Conservation (phyloP, 768 basidiomycete species). For the Punctularia strigosozonata region DNA sequence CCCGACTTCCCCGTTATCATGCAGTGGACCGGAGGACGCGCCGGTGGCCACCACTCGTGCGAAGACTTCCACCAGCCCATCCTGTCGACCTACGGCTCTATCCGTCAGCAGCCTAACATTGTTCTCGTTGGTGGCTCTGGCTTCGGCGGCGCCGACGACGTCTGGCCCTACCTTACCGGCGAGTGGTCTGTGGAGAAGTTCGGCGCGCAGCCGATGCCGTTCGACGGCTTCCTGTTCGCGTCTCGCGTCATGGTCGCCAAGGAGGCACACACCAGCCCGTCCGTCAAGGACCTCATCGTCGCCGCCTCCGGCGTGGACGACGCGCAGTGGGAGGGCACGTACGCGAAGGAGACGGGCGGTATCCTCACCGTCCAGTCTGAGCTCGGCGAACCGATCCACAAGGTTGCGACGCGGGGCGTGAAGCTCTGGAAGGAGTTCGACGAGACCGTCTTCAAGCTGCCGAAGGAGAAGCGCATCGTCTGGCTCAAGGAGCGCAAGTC, state of each 20-base stretch:
- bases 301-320: slow-evolving; percentile 89
- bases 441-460: slow-evolving; percentile 86
- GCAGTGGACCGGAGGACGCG: slow-evolving; percentile 99
- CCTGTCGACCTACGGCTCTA: slow-evolving; percentile 78
- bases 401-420: slow-evolving; percentile 93
- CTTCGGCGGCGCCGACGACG: slow-evolving; percentile 88
- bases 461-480: slow-evolving; percentile 86
- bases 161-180: slow-evolving; percentile 95
- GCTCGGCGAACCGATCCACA: slow-evolving; percentile 98
- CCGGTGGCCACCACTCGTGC: slow-evolving; percentile 96
- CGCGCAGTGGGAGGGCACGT: slow-evolving; percentile 88
- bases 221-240: slow-evolving; percentile 94
- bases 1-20: slow-evolving; percentile 95
- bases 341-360: slow-evolving; percentile 87
- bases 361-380: slow-evolving; percentile 96
- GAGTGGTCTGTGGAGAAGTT: slow-evolving; percentile 84
- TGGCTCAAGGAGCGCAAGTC: slow-evolving; percentile 85
- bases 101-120: slow-evolving; percentile 84
- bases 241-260: slow-evolving; percentile 98
- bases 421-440: slow-evolving; percentile 99
- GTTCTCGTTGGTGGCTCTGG: slow-evolving; percentile 89
- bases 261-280: slow-evolving; percentile 90
- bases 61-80: slow-evolving; percentile 99
- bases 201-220: slow-evolving; percentile 90
- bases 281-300: slow-evolving; percentile 95